Base-by-base conservation (phyloP, 2,329 filamentous ascomycete species). In the Rutstroemia sydowiana region DNA sequence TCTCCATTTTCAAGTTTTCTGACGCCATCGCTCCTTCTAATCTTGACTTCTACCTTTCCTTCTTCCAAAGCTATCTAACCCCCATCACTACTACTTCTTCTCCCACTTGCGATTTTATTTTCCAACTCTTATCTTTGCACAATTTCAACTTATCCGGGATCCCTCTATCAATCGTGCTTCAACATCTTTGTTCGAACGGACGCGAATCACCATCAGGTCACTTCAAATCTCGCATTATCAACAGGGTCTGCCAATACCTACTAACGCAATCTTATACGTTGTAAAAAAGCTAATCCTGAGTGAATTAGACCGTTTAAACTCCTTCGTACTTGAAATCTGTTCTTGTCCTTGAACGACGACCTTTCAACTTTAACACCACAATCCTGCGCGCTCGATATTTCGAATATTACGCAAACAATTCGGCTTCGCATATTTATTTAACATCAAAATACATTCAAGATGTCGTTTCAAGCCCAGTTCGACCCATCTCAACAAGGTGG, bases 401-500 rank as follows among this genome's bases (percentile, higher is more conserved):
- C 5, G 23, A 7, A 42, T 30, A 18, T 23, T 30, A 45, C 39
- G 18, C 42, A 32, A 20, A 11, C 7, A n/a, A n/a, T n/a, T n/a
- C n/a, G n/a, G n/a, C 42, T 45, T 45, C 18, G 16, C 16, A n/a
- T 31, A 32, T n/a, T 18, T 32, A 45, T 32, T 26, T 11, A 23
- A 16, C 10, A 18, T 18, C 26, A 30, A n/a, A 44, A 32, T 28
- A 16, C 9, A 16, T 30, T 30, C 11, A 32, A 30, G 8, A 45
- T 45, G 26, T 45, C 42, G n/a, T 45, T 45, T 5, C 26, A 16
- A 6, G 14, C 23, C 3, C 26, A 45, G 28, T 80, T 80, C 68
- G 80, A 84, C 63, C 73, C 76, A 58, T 82, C 79, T 67, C 80
- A 81, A 68, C 77, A 78, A 61, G 70, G 70, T 58, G 73, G 75